Evolutionary conservation across 768 basidiomycete genomes (phyloP).

Genomic region (Nidularia pulvinata): DNA sequence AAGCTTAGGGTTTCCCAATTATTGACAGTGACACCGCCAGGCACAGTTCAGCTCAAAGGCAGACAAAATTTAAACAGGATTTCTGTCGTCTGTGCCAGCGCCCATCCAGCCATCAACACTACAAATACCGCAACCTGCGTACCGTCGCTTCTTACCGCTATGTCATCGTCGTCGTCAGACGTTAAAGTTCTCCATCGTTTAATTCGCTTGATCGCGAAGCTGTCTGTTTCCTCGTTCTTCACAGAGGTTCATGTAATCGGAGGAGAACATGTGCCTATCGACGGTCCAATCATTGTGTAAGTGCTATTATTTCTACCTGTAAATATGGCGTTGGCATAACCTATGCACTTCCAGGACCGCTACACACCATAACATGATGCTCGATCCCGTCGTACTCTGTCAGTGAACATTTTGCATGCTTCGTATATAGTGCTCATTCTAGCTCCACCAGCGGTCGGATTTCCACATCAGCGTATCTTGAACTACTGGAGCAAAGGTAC

Average conservation of each 20-base stretch:
- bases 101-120: too few species aligned
- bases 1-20: too few species aligned
- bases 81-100: too few species aligned
- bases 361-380: constrained; percentile 96
- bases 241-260: constrained; percentile 85
- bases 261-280: constrained; percentile 82
- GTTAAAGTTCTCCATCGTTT: constrained; percentile 61
- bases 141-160: not conserved
- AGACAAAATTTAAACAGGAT: too few species aligned
- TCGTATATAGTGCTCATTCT: not conserved
- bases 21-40: too few species aligned
- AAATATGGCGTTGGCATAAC: too few species aligned
- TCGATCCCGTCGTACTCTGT: constrained; percentile 86
- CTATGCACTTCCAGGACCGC: constrained; percentile 49
- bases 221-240: constrained; percentile 87
- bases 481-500: constrained; percentile 96
- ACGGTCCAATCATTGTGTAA: constrained; percentile 94
- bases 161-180: constrained; percentile 20
- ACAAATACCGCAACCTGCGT: too few species aligned
- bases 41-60: too few species aligned
- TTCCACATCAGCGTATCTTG: constrained; percentile 80
- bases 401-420: constrained; percentile 26
- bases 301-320: constrained; percentile 12
- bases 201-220: constrained; percentile 68
- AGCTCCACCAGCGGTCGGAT: constrained; percentile 62